These are phyloP conservation scores for Apiotrichum veenhuisii DNA, from an alignment of 1,284 basidiomycete genomes.

Conservation along the genomic window DNA sequence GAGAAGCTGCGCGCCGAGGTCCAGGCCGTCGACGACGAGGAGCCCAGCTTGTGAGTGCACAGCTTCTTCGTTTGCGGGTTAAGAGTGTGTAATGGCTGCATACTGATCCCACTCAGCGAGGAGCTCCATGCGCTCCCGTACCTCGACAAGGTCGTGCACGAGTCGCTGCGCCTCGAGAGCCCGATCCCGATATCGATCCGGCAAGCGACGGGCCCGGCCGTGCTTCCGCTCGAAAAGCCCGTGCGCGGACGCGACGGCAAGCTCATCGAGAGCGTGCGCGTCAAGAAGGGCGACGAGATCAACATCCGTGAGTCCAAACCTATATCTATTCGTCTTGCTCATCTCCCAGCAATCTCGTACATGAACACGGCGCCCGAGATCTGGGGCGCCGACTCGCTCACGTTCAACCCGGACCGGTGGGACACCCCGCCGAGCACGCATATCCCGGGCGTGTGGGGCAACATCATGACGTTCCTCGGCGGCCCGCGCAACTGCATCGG, in stretches of 20 bases:
- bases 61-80: background rate
- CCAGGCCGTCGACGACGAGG: slow-evolving; percentile 18
- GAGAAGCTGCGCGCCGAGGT: slow-evolving; percentile 58
- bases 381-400: slow-evolving; percentile 66
- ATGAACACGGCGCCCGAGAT: slow-evolving; percentile 60
- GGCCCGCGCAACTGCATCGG: slow-evolving; percentile 64
- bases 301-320: slow-evolving; percentile 54
- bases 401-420: slow-evolving; percentile 55
- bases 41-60: background rate
- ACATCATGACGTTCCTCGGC: slow-evolving; percentile 64
- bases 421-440: slow-evolving; percentile 3
- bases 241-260: slow-evolving; percentile 47
- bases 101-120: too few relatives aligned
- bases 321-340: slow-evolving; percentile 18
- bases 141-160: slow-evolving; percentile 64
- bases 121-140: slow-evolving; percentile 54
- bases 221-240: slow-evolving; percentile 58
- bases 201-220: slow-evolving; percentile 55
- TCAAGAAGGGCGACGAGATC: slow-evolving; percentile 38
- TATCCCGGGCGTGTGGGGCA: slow-evolving; percentile 61
- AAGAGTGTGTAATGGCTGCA: too few relatives aligned
- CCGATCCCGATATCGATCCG: slow-evolving; percentile 54
- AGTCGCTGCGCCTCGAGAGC: slow-evolving; percentile 62
- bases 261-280: slow-evolving; percentile 36
- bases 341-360: slow-evolving; percentile 52